Base-by-base conservation (phyloP, 2,329 filamentous ascomycete species). In the Cordyceps fumosorosea region DNA sequence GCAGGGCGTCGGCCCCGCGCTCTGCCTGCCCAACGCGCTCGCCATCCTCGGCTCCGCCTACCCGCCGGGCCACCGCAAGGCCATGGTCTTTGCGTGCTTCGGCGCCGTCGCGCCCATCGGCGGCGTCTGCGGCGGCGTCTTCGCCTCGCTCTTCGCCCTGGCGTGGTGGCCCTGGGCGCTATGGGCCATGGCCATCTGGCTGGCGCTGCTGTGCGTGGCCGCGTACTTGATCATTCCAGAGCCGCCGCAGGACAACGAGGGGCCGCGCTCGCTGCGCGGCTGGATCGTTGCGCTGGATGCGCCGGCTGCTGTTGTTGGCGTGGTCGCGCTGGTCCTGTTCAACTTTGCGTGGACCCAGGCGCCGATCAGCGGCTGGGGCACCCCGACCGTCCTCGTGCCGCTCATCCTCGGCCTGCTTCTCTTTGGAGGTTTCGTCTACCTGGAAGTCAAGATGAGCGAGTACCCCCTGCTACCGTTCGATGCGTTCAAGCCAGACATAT, bases 301-400 rank as follows among this genome's bases (percentile, higher is more conserved):
- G 8, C 71, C 71, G 0, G 78, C 77, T 1, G 75, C 74, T 0
- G 37, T 73, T 1, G 67, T 73, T 0, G 85, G 86, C 1, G 77
- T 88, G 20, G 74, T 76, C 0, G 80, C 80, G 0, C 74, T 89
- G 26, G 76, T 87, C 0, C 75, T 89, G 20, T 79, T 89, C 72
- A 88, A 88, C 69, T 84, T 89, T 66, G 83, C 85, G 0, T 88
- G 84, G 84, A 89, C 87, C 63, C 85, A 89, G 68, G 85, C 83
- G 0, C 80, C 84, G 0, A 75, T 83, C 0, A 81, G 79, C 1
- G 84, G 84, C 1, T 89, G 86, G 86, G 66, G 73, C 1, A 75
- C 77, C 7, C 75, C 83, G 0, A 84, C 84, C 61, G 76, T 86
- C n/a, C 81, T 83, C 63, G 74, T 81, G 0, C 73, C 82, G 0